Evolutionary conservation across 2,329 filamentous ascomycete species (phyloP), one percentile per base, ranked within the genome.

Genomic region (Neofusicoccum laricinum): DNA sequence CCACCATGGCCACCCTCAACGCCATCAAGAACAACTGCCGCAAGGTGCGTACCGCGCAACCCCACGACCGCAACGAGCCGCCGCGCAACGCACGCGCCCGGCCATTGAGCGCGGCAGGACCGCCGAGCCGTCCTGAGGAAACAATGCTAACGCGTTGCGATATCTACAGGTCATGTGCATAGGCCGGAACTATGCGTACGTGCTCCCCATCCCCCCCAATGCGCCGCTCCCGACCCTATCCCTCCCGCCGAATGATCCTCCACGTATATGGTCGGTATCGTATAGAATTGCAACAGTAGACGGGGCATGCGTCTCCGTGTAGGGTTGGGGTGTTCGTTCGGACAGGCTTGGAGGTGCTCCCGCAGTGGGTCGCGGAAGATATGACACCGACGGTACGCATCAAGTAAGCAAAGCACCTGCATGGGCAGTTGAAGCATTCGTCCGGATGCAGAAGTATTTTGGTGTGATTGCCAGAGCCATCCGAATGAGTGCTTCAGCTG

Each of bases 151-250:
- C 46, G 11, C 6, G 6, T 15, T 6, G 6, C 17, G 10, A 6
- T 25, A 5, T 15, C 2, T 7, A 0, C 34, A 97, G 83, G 87
- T 96, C 63, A 90, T 97, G 76, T 97, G 94, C 80, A 96, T 98
- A 75, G 92, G 93, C 71, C 87, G 95, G 72, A 96, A 99, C 83
- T 99, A 97, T 84, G 94, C 93, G 91, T 95, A 79, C 76, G 89
- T 79, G 61, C 25, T 30, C 41, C 48, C 55, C 62, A 43, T 50
- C 64, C 57, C 65, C 48, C 65, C 25, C 12, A 21, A 8, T 25
- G 21, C 21, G 14, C 15, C 32, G n/a, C 43, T 49, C 57, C 46
- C 45, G 49, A 25, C 58, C 19, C 19, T 64, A 71, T 57, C 48
- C 38, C 8, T 53, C 67, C 68, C 64, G 68, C 65, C 53, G 14